Evolutionary conservation across 306 rosid genomes (phyloP), one percentile per base, ranked within the genome.

Genomic region (Luffa acutangula): DNA sequence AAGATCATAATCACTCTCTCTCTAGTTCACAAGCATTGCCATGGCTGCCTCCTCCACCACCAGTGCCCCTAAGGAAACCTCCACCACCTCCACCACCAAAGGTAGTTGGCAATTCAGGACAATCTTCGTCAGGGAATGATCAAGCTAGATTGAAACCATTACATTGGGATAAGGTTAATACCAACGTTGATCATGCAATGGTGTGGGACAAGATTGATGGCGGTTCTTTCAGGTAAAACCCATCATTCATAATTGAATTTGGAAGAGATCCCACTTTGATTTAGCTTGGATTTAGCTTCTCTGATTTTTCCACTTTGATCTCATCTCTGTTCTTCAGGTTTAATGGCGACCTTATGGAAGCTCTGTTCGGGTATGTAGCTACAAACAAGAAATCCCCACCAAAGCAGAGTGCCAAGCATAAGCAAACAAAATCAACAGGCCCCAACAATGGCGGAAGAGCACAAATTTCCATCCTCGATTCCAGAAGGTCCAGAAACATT

Each of bases 81-180:
- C 81, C 76, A 18, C 87, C 86, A 54, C 83, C 88, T 36, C 70
- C 83, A 2, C 71, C 54, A 39, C 39, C 80, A 3, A 76, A 80
- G 56, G 76, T n/a, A 21, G 76, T 43, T 5, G 39, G 9, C 33
- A 70, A 45, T 45, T 33, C 59, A 48, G 59, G 42, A 33, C 20
- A 18, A 48, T 74, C 78, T 74, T 74, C 14, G 3, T n/a, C 45
- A 51, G 45, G 59, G 21, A 48, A 63, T 46, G 69, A 63, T 78
- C 41, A 78, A n/a, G 43, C 52, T 46, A 92, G 81, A 89, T 81
- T 92, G 81, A 94, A 92, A 85, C 97, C 96, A 49, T 84, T 94
- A 70, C 97, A 90, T 66, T 92, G 98, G 98, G 98, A 94, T 85
- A 94, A 94, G 87, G 96, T 92, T 64, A 82, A 66, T 46, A 92